Base-by-base conservation (phyloP, 805 yeast genomes). In the Wickerhamomyces tratensis region DNA sequence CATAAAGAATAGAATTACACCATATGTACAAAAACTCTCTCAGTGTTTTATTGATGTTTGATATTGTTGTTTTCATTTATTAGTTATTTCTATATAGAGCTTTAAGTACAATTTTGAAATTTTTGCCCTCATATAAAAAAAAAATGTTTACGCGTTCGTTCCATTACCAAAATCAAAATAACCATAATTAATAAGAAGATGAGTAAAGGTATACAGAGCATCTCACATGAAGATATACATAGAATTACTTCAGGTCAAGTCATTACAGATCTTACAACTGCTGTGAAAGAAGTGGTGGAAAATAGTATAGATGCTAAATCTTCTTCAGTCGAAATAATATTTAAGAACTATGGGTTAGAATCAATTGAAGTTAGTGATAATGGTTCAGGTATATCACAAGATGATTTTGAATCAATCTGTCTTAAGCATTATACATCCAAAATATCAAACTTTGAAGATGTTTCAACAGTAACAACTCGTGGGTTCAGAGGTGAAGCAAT, bases 211-310 rank as follows among this genome's bases (percentile, higher is more conserved):
- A 31, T 31, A 6, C 13, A 31, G 34, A 31, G 67, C 6, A 74
- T 79, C 27, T 67, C 65, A 33, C 48, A 49, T 1, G 50, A 52
- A 9, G 95, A 89, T 50, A 71, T 88, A 7, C 86, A 84, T 49
- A 68, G 72, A 45, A 77, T 91, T 44, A 87, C 96, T 0, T 86
- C 97, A 0, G 96, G 96, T 0, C 98, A 93, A 59, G 98, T 93
- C 12, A 84, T 93, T 11, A 74, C 80, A 6, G 95, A 86, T 51
- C 62, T 93, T 37, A 68, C 76, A 0, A 77, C 91, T 0, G 83
- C 86, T 0, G 79, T 83, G 30, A 91, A 91, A 56, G 98, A 91
- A 58, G 63, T 89, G 2, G 69, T 93, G 3, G 98, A 91, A 53
- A 91, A 91, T 57, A 67, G 93, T 30, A 64, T 91, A 7, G 98